A percentile compares a stretch with the other conserved stretches of the same genome.
phyloP scores from a whole-genome alignment of 78 protist genomes.

The Dictyostelium purpureum region DNA sequence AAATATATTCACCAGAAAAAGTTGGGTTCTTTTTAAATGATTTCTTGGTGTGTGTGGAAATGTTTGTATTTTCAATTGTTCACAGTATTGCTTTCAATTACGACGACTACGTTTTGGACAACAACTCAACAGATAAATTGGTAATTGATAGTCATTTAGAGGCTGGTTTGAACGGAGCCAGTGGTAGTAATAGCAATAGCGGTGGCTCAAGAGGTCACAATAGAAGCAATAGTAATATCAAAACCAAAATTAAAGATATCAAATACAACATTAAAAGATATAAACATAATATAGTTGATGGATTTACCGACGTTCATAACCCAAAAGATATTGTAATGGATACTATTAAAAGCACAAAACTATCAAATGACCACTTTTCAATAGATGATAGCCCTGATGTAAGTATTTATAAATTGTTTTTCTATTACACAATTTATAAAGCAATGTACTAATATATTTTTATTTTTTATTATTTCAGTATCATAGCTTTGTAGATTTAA shows the following conservation, averaged over 20 bases:
- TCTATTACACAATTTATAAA: not conserved
- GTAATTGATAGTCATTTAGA: too few species aligned
- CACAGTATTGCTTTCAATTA: constrained; percentile 2
- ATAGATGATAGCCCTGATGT: not conserved
- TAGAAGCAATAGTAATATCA: not conserved
- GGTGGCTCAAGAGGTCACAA: not conserved
- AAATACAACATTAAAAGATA: constrained; percentile 27
- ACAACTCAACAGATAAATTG: not conserved
- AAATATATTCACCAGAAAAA: not conserved
- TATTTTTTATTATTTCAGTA: not conserved
- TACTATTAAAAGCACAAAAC: constrained; percentile 17
- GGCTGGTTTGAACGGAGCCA: too few species aligned
- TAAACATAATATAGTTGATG: not conserved
- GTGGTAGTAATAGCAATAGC: not conserved
- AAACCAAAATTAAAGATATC: not conserved
- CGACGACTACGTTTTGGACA: not conserved
- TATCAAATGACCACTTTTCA: not conserved
- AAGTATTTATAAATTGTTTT: not conserved
- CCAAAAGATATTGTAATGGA: constrained; percentile 26
- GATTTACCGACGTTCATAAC: not conserved
- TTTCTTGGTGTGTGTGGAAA: constrained; percentile 49
- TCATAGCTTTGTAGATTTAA: not conserved
- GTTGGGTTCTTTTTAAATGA: constrained; percentile 32
- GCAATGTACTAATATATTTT: not conserved
- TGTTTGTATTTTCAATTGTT: constrained; percentile 15